These are phyloP conservation scores for Marasmius sp. DNA, from an alignment of 1,284 basidiomycete species.

Conservation along the genomic window DNA sequence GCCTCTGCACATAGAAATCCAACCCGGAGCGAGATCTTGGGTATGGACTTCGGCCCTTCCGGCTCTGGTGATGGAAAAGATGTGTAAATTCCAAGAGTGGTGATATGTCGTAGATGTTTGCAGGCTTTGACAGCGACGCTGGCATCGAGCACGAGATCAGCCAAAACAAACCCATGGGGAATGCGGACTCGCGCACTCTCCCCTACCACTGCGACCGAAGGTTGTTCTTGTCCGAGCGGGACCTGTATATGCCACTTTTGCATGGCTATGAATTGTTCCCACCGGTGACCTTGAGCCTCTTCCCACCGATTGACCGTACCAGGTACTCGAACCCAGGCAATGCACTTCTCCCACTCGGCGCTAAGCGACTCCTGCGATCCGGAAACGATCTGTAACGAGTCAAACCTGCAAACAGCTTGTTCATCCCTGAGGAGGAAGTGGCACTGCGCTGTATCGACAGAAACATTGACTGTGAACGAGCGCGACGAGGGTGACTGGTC, in stretches of 20 bases:
- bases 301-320: slow-evolving; percentile 32
- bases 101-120: slow-evolving; percentile 60
- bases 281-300: slow-evolving; percentile 40
- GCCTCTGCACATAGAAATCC: slow-evolving; percentile 73
- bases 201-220: slow-evolving; percentile 52
- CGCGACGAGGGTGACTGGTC: slow-evolving; percentile 18
- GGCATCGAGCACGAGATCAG: slow-evolving; percentile 71
- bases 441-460: slow-evolving; percentile 45
- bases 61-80: slow-evolving; percentile 56
- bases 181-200: slow-evolving; percentile 76
- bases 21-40: slow-evolving; percentile 64
- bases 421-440: slow-evolving; percentile 48
- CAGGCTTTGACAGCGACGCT: slow-evolving; percentile 66
- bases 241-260: slow-evolving; percentile 55
- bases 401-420: slow-evolving; percentile 26
- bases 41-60: slow-evolving; percentile 73
- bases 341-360: slow-evolving; percentile 37
- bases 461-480: slow-evolving; percentile 29
- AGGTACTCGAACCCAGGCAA: slow-evolving; percentile 47
- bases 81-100: slow-evolving; percentile 44
- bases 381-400: slow-evolving; percentile 45
- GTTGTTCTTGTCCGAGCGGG: slow-evolving; percentile 25
- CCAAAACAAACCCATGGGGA: slow-evolving; percentile 77
- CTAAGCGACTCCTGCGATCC: slow-evolving; percentile 23
- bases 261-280: slow-evolving; percentile 81